Evolutionary conservation across 768 basidiomycete species (phyloP).

Genomic region (Leccinum pellstonianum): DNA sequence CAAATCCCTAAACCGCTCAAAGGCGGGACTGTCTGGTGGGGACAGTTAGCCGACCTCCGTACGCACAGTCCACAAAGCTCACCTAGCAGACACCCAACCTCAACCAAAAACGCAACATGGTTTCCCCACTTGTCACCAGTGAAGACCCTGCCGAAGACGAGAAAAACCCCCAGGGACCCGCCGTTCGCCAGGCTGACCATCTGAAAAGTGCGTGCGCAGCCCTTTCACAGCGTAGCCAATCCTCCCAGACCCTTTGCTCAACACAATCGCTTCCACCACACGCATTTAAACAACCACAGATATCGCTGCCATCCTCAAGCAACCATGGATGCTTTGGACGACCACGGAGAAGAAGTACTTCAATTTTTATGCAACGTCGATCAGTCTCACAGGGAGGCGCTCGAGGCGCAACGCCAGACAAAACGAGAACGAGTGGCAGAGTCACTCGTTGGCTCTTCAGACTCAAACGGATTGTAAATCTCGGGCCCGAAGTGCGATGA

Average conservation of each 20-base stretch:
- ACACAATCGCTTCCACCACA: not conserved
- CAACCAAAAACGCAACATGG: not conserved
- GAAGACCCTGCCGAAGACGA: not conserved
- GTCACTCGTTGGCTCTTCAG: too few species aligned
- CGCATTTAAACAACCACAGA: not conserved
- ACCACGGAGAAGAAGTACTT: not conserved
- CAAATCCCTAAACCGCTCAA: too few species aligned
- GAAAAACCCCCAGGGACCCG: not conserved
- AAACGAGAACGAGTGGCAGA: too few species aligned
- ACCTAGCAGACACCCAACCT: not conserved
- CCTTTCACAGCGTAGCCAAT: not conserved
- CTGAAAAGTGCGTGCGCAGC: not conserved
- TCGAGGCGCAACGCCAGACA: too few species aligned
- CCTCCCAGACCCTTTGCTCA: not conserved
- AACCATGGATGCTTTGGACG: not conserved
- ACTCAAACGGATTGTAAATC: not conserved
- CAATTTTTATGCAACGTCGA: too few species aligned
- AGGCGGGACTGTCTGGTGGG: too few species aligned
- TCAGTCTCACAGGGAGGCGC: too few species aligned
- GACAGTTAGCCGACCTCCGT: too few species aligned
- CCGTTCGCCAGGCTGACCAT: not conserved
- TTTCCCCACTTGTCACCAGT: not conserved
- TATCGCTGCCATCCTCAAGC: not conserved
- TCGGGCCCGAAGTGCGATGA: conserved; percentile 35
- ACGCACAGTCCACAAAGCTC: too few species aligned